Percentiles rank a stretch among this genome's conserved stretches.
Conservation (phyloP, 169 alveolate species). For the Gregarina niphandrodes region DNA sequence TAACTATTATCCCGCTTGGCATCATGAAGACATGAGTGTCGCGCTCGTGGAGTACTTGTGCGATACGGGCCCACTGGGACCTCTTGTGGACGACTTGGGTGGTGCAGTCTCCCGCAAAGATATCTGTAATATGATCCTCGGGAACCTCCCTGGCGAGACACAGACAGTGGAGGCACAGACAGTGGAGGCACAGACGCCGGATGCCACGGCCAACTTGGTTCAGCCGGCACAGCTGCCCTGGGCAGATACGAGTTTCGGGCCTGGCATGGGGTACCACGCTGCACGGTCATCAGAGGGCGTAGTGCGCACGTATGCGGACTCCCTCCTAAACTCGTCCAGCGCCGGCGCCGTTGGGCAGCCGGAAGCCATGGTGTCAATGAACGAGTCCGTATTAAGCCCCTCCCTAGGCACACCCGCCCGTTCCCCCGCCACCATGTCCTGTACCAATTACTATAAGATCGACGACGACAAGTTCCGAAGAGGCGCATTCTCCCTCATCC, state of each 20-base stretch:
- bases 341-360: too few relatives aligned
- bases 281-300: too few relatives aligned
- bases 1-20: slow-evolving; percentile 21
- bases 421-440: not conserved
- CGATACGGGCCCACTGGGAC: too few relatives aligned
- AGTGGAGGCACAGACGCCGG: not conserved
- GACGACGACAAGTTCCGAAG: slow-evolving; percentile 20
- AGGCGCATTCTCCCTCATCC: slow-evolving; percentile 56
- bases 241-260: too few relatives aligned
- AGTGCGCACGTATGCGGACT: too few relatives aligned
- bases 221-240: too few relatives aligned
- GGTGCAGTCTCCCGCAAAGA: slow-evolving; percentile 14
- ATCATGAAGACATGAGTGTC: slow-evolving; percentile 36
- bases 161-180: not conserved
- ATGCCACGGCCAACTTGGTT: too few relatives aligned
- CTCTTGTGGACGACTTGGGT: slow-evolving; percentile 14
- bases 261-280: too few relatives aligned
- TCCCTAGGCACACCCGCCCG: too few relatives aligned
- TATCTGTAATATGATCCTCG: slow-evolving; percentile 17
- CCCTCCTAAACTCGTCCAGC: too few relatives aligned
- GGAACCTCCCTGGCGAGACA: slow-evolving; percentile 7
- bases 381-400: slow-evolving; percentile 2
- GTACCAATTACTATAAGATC: not conserved
- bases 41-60: slow-evolving; percentile 27
- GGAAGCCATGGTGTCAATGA: slow-evolving; percentile 14